Conservation (phyloP, 2,329 filamentous ascomycete species). For the Rhynchosporium secalis region DNA sequence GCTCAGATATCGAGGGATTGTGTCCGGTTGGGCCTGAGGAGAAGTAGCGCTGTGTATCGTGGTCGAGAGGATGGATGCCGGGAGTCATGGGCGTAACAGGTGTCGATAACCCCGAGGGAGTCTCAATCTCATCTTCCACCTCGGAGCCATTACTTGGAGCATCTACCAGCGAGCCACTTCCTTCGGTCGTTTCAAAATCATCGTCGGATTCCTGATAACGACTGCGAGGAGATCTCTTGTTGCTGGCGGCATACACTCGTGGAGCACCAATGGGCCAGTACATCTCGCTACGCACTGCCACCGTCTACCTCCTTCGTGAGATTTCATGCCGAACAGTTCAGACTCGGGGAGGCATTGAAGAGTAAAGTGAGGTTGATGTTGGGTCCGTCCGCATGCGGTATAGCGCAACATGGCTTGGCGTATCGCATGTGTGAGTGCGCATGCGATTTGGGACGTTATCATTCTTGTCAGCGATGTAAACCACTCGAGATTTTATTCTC, state of each 20-base stretch:
- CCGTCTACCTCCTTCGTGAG: slow-evolving; percentile 39
- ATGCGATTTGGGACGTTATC: no score
- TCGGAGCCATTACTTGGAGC: slow-evolving; percentile 32
- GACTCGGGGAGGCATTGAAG: background rate
- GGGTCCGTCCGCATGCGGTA: slow-evolving; percentile 1
- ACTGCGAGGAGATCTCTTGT: slow-evolving; percentile 55
- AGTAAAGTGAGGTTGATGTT: slow-evolving; percentile 1
- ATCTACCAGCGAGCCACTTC: slow-evolving; percentile 39
- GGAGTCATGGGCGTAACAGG: slow-evolving; percentile 58
- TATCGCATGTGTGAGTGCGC: no score
- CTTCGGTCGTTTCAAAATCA: slow-evolving; percentile 51
- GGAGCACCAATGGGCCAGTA: slow-evolving; percentile 90
- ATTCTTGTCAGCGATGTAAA: no score
- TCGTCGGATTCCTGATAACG: slow-evolving; percentile 59
- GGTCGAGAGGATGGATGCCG: slow-evolving; percentile 59
- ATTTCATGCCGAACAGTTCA: slow-evolving; percentile 38
- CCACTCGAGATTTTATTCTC: no score
- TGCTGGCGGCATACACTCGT: slow-evolving; percentile 77
- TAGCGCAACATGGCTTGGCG: no score
- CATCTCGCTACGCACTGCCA: slow-evolving; percentile 53
- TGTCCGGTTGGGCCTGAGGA: slow-evolving; percentile 24
- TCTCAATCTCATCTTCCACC: slow-evolving; percentile 33
- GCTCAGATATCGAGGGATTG: slow-evolving; percentile 20
- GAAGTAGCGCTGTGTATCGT: slow-evolving; percentile 44
- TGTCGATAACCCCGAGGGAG: slow-evolving; percentile 41